Percentiles rank a stretch among this genome's conserved stretches.
These are phyloP conservation scores for Spinacia oleracea DNA, from an alignment of 179 eudicot genomes.

Conservation along the genomic window DNA sequence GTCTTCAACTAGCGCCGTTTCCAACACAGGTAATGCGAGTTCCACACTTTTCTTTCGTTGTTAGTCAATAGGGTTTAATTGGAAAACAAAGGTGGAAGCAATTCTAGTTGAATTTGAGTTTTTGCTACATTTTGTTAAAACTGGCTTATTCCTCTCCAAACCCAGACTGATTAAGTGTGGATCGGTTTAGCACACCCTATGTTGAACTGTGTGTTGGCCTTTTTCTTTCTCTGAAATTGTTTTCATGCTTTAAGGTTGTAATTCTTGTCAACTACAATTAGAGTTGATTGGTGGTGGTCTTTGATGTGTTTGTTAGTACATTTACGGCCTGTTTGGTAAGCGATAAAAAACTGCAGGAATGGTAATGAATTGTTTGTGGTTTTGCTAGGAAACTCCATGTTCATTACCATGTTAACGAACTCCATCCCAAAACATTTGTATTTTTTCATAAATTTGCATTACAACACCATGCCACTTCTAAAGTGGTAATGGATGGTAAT, in stretches of 20 bases:
- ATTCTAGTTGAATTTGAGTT: no score
- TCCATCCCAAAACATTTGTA: no score
- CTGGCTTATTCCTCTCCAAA: no score
- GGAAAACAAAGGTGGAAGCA: neutral
- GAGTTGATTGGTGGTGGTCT: neutral
- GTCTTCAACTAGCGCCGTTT: conserved; percentile 16
- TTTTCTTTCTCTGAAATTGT: neutral
- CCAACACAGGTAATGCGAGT: conserved; percentile 13
- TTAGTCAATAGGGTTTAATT: neutral
- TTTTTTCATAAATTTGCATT: no score
- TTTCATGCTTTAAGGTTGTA: neutral
- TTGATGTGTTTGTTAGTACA: neutral
- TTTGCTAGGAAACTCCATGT: no score
- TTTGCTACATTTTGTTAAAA: no score
- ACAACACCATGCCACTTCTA: no score
- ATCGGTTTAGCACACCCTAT: neutral
- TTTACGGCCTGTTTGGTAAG: neutral
- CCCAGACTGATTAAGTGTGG: no score
- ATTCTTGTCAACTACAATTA: neutral
- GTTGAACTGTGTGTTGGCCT: neutral
- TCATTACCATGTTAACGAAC: no score
- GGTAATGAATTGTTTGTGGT: no score
- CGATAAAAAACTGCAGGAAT: no score
- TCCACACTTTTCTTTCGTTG: neutral
- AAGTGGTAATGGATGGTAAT: no score